These are phyloP conservation scores for Lipomyces japonicus DNA, from an alignment of 805 yeast species.

Conservation along the genomic window DNA sequence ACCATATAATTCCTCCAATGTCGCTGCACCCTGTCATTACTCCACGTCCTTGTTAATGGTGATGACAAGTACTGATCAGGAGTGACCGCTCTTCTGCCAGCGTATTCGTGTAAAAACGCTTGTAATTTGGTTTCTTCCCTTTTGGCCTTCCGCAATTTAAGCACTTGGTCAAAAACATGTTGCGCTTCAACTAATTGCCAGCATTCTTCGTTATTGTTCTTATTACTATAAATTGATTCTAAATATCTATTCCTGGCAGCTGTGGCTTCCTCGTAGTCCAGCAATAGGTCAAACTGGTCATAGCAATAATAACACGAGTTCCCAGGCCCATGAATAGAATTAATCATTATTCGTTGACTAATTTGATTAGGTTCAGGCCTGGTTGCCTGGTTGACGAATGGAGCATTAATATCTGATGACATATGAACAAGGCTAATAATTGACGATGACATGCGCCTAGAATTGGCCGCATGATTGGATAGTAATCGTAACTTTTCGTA, in stretches of 20 bases:
- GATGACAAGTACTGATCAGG: constrained; percentile 9
- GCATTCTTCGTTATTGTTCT: neutral
- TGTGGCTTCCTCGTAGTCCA: constrained; percentile 1
- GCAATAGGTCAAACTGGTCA: constrained; percentile 1
- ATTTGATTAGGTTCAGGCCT: neutral
- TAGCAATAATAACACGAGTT: constrained; percentile 1
- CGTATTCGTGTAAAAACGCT: neutral
- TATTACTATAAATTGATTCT: neutral
- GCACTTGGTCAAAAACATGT: neutral
- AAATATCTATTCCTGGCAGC: neutral
- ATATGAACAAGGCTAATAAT: neutral
- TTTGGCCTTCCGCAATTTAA: neutral
- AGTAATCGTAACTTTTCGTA: neutral
- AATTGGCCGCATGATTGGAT: neutral
- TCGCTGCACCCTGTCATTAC: constrained; percentile 6
- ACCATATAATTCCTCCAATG: constrained; percentile 4
- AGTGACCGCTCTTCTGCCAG: constrained; percentile 1
- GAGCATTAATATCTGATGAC: neutral
- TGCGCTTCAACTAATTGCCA: neutral
- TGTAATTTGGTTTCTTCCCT: neutral
- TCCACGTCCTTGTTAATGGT: constrained; percentile 4
- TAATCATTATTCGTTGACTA: neutral
- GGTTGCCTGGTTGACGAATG: neutral
- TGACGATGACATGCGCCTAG: neutral
- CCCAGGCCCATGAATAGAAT: constrained; percentile 3